phyloP scores from a whole-genome alignment of 2,329 filamentous ascomycete species.

The Fusarium sp. region DNA sequence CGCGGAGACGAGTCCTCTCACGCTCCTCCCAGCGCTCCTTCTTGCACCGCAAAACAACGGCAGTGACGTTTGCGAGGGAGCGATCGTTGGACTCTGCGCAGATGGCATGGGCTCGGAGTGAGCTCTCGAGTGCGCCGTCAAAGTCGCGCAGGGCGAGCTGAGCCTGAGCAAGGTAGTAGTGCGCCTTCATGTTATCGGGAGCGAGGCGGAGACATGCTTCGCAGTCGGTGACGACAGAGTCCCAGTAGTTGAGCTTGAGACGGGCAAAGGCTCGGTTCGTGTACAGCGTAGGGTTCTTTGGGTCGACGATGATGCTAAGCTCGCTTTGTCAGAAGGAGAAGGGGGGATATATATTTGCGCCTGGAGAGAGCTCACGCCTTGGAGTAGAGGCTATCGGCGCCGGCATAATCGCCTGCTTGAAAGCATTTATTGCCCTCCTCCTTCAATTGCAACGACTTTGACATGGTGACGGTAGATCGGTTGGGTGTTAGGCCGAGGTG shows the following conservation, averaged over 20 bases:
- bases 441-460: constrained; percentile 59
- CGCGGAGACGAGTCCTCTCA: constrained; percentile 71
- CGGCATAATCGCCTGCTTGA: constrained; percentile 71
- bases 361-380: constrained; percentile 67
- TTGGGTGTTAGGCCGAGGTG: not conserved
- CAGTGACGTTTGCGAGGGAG: constrained; percentile 77
- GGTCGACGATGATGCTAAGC: constrained; percentile 79
- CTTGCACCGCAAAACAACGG: constrained; percentile 82
- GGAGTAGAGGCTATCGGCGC: constrained; percentile 78
- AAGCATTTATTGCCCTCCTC: constrained; percentile 75
- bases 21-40: constrained; percentile 85
- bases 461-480: constrained; percentile 40
- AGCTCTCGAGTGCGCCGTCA: constrained; percentile 78
- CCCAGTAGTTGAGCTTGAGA: constrained; percentile 79
- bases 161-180: constrained; percentile 86
- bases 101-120: constrained; percentile 77
- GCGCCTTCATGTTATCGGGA: constrained; percentile 79
- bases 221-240: constrained; percentile 83
- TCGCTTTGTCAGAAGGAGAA: constrained; percentile 11
- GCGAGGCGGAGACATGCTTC: constrained; percentile 77
- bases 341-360: not conserved
- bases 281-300: constrained; percentile 82
- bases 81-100: constrained; percentile 74
- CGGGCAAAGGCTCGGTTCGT: constrained; percentile 91
- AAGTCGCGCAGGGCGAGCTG: constrained; percentile 75